phyloP scores from a whole-genome alignment of 257 asterid species.

The Gentiana macrophylla region DNA sequence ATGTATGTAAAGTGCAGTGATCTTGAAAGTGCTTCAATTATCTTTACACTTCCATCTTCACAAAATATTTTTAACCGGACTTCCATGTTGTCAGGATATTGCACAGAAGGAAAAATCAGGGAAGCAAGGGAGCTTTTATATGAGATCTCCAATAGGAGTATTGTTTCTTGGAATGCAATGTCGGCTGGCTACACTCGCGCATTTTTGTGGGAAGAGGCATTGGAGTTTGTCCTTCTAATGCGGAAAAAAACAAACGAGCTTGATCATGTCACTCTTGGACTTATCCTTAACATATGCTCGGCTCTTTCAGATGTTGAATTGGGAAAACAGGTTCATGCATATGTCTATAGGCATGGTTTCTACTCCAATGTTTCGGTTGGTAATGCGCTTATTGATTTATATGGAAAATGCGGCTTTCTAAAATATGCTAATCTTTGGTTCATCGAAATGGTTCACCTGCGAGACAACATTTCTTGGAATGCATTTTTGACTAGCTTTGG shows the following conservation, averaged over 20 bases:
- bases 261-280: constrained; percentile 51
- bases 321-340: constrained; percentile 80
- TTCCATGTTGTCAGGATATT: constrained; percentile 50
- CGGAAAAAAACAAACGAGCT: constrained; percentile 24
- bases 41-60: constrained; percentile 38
- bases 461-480: constrained; percentile 70
- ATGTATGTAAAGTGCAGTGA: constrained; percentile 64
- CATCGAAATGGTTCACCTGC: constrained; percentile 33
- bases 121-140: constrained; percentile 55
- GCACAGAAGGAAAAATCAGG: constrained; percentile 31
- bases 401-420: constrained; percentile 67
- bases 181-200: constrained; percentile 47
- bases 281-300: constrained; percentile 50
- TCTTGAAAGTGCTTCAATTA: constrained; percentile 37
- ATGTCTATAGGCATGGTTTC: constrained; percentile 43
- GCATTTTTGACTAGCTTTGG: constrained; percentile 50
- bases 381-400: constrained; percentile 67
- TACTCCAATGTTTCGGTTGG: constrained; percentile 33
- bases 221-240: constrained; percentile 45
- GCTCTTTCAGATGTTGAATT: constrained; percentile 47
- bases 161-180: constrained; percentile 75
- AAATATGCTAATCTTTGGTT: constrained; percentile 53
- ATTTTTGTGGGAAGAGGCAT: constrained; percentile 59
- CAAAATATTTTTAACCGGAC: constrained; percentile 47
- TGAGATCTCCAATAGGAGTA: constrained; percentile 53